phyloP scores from a whole-genome alignment of 306 rosid species.

The Lathyrus oleraceus region DNA sequence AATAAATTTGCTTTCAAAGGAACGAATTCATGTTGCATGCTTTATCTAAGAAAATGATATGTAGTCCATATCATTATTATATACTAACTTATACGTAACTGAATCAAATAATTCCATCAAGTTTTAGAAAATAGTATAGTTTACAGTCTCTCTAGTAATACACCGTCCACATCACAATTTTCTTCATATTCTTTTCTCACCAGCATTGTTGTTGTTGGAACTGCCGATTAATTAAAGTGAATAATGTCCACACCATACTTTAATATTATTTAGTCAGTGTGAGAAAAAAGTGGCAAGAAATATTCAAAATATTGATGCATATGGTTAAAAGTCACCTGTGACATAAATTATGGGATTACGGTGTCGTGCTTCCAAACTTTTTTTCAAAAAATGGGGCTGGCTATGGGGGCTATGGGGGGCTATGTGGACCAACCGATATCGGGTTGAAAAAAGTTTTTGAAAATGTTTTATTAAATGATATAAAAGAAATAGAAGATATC shows the following conservation, averaged over 20 bases:
- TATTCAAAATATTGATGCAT: background rate
- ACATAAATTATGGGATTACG: background rate
- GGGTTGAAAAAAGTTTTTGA: background rate
- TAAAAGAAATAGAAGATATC: background rate
- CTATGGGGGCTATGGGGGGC: background rate
- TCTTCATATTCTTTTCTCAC: background rate
- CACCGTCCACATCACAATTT: background rate
- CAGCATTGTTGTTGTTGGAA: background rate
- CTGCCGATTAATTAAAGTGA: background rate
- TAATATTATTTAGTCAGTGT: background rate
- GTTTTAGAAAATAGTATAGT: background rate
- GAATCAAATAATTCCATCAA: background rate
- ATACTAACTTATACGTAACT: too few species aligned
- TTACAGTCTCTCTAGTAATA: background rate
- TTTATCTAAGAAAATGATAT: background rate
- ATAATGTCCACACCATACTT: background rate
- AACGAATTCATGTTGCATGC: background rate
- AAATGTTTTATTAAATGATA: background rate
- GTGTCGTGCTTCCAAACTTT: background rate
- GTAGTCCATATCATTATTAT: background rate
- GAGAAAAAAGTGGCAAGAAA: background rate
- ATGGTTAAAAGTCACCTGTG: background rate
- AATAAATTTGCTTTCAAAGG: background rate
- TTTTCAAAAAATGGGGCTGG: background rate
- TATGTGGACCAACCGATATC: background rate